Evolutionary conservation across 805 yeast species (phyloP), one percentile per base, ranked within the genome.

Genomic region (Starmerella cellae): DNA sequence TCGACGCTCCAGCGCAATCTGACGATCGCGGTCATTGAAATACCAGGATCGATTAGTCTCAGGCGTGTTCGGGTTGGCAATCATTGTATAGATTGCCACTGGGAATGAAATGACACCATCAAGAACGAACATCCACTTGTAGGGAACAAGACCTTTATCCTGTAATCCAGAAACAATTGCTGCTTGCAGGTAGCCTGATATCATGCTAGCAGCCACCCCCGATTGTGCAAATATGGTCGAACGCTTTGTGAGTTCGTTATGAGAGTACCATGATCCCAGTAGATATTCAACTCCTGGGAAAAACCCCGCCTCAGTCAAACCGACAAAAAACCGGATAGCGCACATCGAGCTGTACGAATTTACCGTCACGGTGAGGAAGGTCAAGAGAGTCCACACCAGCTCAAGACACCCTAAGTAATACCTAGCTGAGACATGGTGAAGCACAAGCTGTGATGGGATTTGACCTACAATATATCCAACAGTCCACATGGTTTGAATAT

Each of bases 181-280:
- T 17, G 74, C 74, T 53, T 73, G 78, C 31, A 74, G 62, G 45
- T 73, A 71, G 37, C 81, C 79, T 0, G 79, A 66, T n/a, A 78
- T 70, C 49, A 76, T 65, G 32, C 49, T 34, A 1, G 63, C 65
- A 2, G 60, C 58, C 2, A 47, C 50, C 5, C 59, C 59, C 8
- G 61, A 58, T 18, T 41, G 39, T 4, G 56, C 54, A 39, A 54
- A 59, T 22, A 60, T 36, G 10, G 60, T 51, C 3, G 59, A 42
- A 27, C 63, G 50, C 26, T 54, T 58, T 24, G 56, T 48, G 26
- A 60, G 38, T 36, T 60, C 64, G 16, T 51, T 50, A 16, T 50
- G 45, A 14, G 52, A 52, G 35, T 60, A 60, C 60, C 62, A 60
- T 3, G 50, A 43, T 22, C 60, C 61, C 17, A 60, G 41, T 18